Evolutionary conservation across 1,139 yeast genomes (phyloP).

Genomic region (Yamadazyma songkhlaensis): DNA sequence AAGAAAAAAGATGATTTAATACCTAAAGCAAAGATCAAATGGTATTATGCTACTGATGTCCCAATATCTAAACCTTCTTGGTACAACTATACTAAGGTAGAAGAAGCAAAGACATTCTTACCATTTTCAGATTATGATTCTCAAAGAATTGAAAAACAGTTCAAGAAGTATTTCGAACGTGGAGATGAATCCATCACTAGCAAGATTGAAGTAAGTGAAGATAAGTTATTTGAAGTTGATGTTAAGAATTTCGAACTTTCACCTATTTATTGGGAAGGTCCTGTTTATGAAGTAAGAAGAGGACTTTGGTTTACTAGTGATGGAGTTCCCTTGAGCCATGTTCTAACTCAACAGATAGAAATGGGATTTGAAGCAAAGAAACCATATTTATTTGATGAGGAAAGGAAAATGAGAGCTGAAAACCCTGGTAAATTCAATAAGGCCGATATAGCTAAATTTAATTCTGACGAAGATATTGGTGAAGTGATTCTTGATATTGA

Average conservation of each 20-base stretch:
- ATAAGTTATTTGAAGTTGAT: constrained; percentile 72
- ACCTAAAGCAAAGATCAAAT: constrained; percentile 29
- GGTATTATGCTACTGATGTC: constrained; percentile 84
- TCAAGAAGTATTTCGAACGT: constrained; percentile 3
- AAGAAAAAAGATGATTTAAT: constrained; percentile 7
- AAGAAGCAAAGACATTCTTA: constrained; percentile 59
- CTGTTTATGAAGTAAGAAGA: constrained; percentile 75
- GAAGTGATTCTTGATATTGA: constrained; percentile 2
- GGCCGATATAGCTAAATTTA: constrained; percentile 13
- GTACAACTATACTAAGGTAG: constrained; percentile 44
- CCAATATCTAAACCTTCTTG: constrained; percentile 69
- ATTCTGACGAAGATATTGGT: constrained; percentile 10
- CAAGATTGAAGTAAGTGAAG: constrained; percentile 72
- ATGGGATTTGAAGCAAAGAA: constrained; percentile 39
- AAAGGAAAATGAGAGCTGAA: constrained; percentile 7
- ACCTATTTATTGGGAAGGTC: constrained; percentile 91
- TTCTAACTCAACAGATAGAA: constrained; percentile 60
- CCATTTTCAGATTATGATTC: constrained; percentile 71
- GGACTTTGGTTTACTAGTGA: constrained; percentile 78
- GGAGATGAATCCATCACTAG: constrained; percentile 1
- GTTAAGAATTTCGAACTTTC: constrained; percentile 48
- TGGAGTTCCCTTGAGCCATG: constrained; percentile 56
- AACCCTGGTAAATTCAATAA: constrained; percentile 7
- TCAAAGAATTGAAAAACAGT: constrained; percentile 46
- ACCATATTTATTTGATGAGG: constrained; percentile 25